Conservation (phyloP, 805 yeast genomes). For the Candida stauntonica region DNA sequence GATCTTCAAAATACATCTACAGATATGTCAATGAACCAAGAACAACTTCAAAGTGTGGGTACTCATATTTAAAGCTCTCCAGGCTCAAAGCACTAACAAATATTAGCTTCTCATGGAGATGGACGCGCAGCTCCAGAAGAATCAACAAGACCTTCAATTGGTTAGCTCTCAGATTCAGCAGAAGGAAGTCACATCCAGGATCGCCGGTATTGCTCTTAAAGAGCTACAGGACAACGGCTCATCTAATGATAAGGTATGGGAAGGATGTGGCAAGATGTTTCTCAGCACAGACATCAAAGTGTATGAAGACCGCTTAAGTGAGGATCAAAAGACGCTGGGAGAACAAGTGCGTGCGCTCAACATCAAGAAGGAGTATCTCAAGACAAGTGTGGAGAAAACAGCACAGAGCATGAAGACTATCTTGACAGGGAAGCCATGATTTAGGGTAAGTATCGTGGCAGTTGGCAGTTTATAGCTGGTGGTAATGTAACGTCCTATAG, state of each 20-base stretch:
- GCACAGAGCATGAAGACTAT: slow-evolving; percentile 53
- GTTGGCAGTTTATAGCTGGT: no score
- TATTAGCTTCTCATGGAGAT: slow-evolving; percentile 56
- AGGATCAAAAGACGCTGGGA: slow-evolving; percentile 48
- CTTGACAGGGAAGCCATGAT: slow-evolving; percentile 16
- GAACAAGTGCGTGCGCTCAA: slow-evolving; percentile 58
- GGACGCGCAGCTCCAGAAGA: slow-evolving; percentile 57
- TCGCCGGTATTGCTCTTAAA: slow-evolving; percentile 39
- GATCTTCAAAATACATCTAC: no score
- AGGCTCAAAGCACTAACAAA: no score
- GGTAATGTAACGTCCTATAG: no score
- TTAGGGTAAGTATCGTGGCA: no score
- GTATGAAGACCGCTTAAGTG: slow-evolving; percentile 45
- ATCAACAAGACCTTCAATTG: slow-evolving; percentile 55
- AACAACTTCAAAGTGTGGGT: slow-evolving; percentile 40
- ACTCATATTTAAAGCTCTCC: not conserved
- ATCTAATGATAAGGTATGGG: slow-evolving; percentile 60
- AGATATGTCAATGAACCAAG: slow-evolving; percentile 41
- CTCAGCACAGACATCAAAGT: slow-evolving; percentile 38
- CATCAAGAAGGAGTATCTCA: slow-evolving; percentile 68
- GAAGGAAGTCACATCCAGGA: slow-evolving; percentile 9
- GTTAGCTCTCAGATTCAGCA: slow-evolving; percentile 41
- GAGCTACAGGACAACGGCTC: slow-evolving; percentile 41
- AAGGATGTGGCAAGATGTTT: slow-evolving; percentile 79
- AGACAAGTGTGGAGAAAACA: slow-evolving; percentile 74